A percentile compares a stretch with the other conserved stretches of the same genome.
Conservation (phyloP, 495 filamentous ascomycete genomes). For the Penicillium atrosanguineum region DNA sequence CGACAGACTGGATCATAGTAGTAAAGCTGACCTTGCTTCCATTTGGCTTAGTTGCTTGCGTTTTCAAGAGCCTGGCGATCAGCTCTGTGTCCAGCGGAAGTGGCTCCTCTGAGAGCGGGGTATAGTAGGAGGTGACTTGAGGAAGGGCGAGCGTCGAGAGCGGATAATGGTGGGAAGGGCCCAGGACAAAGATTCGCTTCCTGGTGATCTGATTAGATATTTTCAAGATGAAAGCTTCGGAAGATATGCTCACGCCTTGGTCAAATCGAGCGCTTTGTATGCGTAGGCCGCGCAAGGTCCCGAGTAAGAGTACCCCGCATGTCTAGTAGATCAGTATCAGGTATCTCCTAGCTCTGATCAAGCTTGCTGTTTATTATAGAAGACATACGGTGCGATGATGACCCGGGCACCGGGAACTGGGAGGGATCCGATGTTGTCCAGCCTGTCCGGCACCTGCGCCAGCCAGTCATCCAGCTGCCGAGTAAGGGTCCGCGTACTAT, state of each 20-base stretch:
- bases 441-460: conserved; percentile 61
- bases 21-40: conserved; percentile 55
- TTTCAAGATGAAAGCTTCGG: neutral
- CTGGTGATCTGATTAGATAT: conserved; percentile 34
- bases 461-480: conserved; percentile 78
- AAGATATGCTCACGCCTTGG: conserved; percentile 58
- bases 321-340: conserved; percentile 51
- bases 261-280: conserved; percentile 86
- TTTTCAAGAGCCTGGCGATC: conserved; percentile 59
- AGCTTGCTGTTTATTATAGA: neutral
- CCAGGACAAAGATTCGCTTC: conserved; percentile 90
- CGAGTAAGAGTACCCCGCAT: conserved; percentile 95
- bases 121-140: conserved; percentile 70
- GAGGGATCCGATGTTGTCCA: conserved; percentile 56
- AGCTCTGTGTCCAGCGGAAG: conserved; percentile 69
- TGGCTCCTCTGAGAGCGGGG: conserved; percentile 76
- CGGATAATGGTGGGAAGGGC: conserved; percentile 88
- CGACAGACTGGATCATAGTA: conserved; percentile 65
- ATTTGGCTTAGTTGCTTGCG: conserved; percentile 32
- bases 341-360: neutral
- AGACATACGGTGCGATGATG: conserved; percentile 91
- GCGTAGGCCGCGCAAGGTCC: conserved; percentile 93
- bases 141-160: conserved; percentile 77
- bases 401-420: conserved; percentile 77
- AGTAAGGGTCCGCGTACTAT: conserved; percentile 54